Conservation (phyloP, 176 grass and related monocot species). For the Avena atlantica region DNA sequence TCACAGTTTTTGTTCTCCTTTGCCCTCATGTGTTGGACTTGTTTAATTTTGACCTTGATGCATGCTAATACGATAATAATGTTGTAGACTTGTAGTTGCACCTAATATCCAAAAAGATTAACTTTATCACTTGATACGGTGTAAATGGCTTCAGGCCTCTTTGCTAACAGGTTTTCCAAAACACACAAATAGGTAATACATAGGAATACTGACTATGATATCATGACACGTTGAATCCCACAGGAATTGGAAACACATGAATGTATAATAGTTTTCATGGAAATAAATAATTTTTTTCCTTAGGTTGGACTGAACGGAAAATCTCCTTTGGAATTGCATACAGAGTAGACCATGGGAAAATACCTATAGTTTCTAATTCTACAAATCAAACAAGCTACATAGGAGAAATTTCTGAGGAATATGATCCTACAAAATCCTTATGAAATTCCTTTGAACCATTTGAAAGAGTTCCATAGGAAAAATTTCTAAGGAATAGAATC, state of each 20-base stretch:
- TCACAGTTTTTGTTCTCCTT: not conserved
- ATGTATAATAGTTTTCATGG: not conserved
- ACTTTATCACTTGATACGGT: not conserved
- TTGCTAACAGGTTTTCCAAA: not conserved
- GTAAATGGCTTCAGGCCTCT: slow-evolving; percentile 8
- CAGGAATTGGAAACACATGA: not conserved
- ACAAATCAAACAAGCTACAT: not conserved
- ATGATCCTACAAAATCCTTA: not conserved
- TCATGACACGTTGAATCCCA: not conserved
- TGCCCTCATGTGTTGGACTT: not conserved
- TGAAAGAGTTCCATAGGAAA: not conserved
- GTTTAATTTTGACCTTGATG: slow-evolving; percentile 9
- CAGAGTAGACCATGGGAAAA: not conserved
- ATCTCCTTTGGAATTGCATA: not conserved
- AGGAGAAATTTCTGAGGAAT: not conserved
- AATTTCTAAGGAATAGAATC: not conserved
- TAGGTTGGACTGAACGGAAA: not conserved
- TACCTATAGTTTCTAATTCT: not conserved
- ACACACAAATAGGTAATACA: not conserved
- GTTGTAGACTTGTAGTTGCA: slow-evolving; percentile 3
- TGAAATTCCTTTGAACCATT: not conserved
- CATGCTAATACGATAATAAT: not conserved
- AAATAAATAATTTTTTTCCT: not conserved
- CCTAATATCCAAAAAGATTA: slow-evolving; percentile 19
- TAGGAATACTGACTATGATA: not conserved